Evolutionary conservation across 768 basidiomycete genomes (phyloP), one percentile per base, ranked within the genome.

Genomic region (Botryobasidium botryosum): DNA sequence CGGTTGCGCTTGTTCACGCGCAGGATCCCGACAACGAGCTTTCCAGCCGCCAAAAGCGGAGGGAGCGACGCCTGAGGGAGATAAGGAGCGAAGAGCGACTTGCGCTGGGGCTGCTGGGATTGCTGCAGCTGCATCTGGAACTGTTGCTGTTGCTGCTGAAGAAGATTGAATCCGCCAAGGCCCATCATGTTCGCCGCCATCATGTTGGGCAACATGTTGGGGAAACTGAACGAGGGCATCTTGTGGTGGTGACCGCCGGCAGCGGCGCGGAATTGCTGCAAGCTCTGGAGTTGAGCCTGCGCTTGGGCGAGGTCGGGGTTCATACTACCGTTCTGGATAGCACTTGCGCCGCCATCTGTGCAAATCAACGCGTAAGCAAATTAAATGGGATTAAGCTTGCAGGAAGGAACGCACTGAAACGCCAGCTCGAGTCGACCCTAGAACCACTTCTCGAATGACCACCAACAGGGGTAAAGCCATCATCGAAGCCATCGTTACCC

Each of bases 1-100:
- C 94, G 76, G 60, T 97, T 96, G 54, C 92, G 80, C 66, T 97
- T 96, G 66, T 97, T 97, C 53, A 96, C 94, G 27, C 94, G 79
- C 41, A 99, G 64, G 44, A 94, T 90, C 50, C 94, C 94, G 35
- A 97, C 90, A 45, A 99, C 94, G 37, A 99, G 70, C 62, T 97
- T 97, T 38, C 94, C 94, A 7, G 94, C 92, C 6, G 86, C 85
- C 43, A 99, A 73, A 44, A 99, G 75, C 40, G 94, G 94, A 21
- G 92, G 92, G 31, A 99, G 73, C 36, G 90, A 94, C 10, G 91
- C 92, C 60, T 96, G 91, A 41, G 94, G 94, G 50, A 99, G 76
- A 60, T 99, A 99, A 44, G 94, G 94, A 47, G 92, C 92, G 59
- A 99, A 99, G 31, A 99, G 72, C 36, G 88, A 96, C 67, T 97